phyloP scores from a whole-genome alignment of 2,329 filamentous ascomycete genomes.

The Sarocladium strictum region DNA sequence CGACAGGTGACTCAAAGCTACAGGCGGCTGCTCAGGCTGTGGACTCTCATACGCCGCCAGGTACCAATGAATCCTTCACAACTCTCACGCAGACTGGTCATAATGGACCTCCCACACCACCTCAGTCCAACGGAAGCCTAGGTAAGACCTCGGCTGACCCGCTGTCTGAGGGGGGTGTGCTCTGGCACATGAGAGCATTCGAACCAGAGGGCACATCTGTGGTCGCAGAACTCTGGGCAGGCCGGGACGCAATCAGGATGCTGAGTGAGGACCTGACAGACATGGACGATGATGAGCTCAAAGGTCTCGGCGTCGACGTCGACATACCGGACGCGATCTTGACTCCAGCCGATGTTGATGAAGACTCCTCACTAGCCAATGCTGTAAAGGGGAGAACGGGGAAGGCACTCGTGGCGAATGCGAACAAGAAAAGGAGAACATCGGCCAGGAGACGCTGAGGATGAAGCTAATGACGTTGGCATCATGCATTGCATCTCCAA shows the following conservation, averaged over 20 bases:
- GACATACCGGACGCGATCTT: conserved; percentile 29
- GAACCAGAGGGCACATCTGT: conserved; percentile 75
- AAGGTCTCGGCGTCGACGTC: conserved; percentile 56
- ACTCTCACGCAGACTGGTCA: conserved; percentile 16
- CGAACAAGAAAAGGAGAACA: conserved; percentile 27
- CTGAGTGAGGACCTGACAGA: conserved; percentile 88
- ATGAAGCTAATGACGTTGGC: conserved; percentile 1
- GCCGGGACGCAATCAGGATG: conserved; percentile 53
- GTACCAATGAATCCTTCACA: not conserved
- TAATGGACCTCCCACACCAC: conserved; percentile 57
- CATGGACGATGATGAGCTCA: conserved; percentile 84
- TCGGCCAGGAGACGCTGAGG: conserved; percentile 28
- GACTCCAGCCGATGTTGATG: conserved; percentile 4
- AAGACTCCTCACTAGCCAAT: not conserved
- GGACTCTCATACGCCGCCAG: not conserved
- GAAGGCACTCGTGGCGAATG: conserved; percentile 21
- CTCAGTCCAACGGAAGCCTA: conserved; percentile 56
- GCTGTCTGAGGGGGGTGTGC: conserved; percentile 68
- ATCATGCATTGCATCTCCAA: not conserved
- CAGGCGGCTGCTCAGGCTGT: conserved; percentile 23
- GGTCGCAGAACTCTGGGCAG: conserved; percentile 60
- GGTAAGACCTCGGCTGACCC: conserved; percentile 43
- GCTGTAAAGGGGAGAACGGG: conserved; percentile 11
- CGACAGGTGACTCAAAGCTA: conserved; percentile 11
- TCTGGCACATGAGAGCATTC: conserved; percentile 83